Evolutionary conservation across 805 yeast species (phyloP).

Genomic region (Maudiozyma turicensis): DNA sequence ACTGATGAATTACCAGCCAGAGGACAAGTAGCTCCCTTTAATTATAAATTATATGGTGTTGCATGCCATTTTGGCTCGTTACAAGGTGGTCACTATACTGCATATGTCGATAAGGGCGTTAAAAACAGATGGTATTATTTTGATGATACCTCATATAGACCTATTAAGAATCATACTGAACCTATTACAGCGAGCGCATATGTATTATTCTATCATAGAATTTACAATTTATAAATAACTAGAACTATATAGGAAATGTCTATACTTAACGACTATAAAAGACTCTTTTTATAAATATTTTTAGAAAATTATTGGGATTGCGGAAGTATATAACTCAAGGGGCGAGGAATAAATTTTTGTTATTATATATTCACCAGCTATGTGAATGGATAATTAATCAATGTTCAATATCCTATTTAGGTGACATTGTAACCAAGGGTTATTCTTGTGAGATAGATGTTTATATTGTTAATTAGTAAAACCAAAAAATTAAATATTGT

Average conservation of each 20-base stretch:
- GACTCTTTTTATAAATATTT: neutral
- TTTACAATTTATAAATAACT: slow-evolving; percentile 8
- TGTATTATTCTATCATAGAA: slow-evolving; percentile 64
- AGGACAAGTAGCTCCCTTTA: slow-evolving; percentile 74
- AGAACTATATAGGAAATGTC: neutral
- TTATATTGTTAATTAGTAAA: no score
- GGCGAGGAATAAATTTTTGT: no score
- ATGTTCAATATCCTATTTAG: no score
- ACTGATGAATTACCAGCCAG: slow-evolving; percentile 46
- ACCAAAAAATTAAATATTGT: no score
- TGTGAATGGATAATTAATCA: no score
- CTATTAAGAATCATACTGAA: slow-evolving; percentile 37
- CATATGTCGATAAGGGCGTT: slow-evolving; percentile 58
- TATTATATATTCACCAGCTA: no score
- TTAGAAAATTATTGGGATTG: neutral
- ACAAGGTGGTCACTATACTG: slow-evolving; percentile 82
- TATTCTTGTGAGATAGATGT: no score
- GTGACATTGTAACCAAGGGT: no score
- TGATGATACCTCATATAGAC: slow-evolving; percentile 66
- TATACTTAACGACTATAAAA: neutral
- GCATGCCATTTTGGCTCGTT: slow-evolving; percentile 78
- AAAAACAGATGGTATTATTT: slow-evolving; percentile 66
- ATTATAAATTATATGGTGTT: slow-evolving; percentile 68
- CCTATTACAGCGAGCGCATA: slow-evolving; percentile 72
- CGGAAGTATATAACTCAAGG: neutral